These are phyloP conservation scores for Serendipita sp. DNA, from an alignment of 768 basidiomycete species.

Conservation along the genomic window DNA sequence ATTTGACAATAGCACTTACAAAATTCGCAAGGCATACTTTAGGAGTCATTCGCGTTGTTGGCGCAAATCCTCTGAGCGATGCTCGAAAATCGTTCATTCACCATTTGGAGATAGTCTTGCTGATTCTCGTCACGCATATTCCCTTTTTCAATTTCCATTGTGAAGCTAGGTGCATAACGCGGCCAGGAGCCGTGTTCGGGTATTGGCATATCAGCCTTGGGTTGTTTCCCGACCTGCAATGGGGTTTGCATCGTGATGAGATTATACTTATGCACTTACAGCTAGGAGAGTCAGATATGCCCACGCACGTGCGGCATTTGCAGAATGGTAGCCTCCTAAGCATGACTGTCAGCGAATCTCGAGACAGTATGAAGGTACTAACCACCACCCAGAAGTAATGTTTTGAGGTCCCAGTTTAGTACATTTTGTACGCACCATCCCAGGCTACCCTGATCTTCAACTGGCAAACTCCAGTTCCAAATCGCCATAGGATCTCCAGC, in stretches of 20 bases:
- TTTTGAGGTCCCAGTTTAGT: constrained; percentile 41
- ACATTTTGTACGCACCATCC: constrained; percentile 49
- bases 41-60: background rate
- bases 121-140: constrained; percentile 63
- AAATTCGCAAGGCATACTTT: too few species aligned
- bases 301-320: constrained; percentile 82
- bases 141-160: constrained; percentile 56
- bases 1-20: too few species aligned
- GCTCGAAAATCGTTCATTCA: constrained; percentile 9
- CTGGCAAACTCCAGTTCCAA: constrained; percentile 54
- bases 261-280: constrained; percentile 28
- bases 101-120: constrained; percentile 28
- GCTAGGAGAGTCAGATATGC: constrained; percentile 61
- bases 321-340: constrained; percentile 65
- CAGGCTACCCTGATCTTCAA: constrained; percentile 39
- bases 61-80: background rate
- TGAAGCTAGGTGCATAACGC: constrained; percentile 65
- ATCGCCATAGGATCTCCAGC: constrained; percentile 67
- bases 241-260: background rate
- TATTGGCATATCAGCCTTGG: constrained; percentile 46
- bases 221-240: constrained; percentile 35
- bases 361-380: constrained; percentile 14
- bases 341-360: constrained; percentile 16
- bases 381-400: constrained; percentile 68
- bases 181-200: constrained; percentile 66